A percentile compares a stretch with the other conserved stretches of the same genome.
Conservation (phyloP, 1,284 basidiomycete species). For the Lignosus rhinocerotis region DNA sequence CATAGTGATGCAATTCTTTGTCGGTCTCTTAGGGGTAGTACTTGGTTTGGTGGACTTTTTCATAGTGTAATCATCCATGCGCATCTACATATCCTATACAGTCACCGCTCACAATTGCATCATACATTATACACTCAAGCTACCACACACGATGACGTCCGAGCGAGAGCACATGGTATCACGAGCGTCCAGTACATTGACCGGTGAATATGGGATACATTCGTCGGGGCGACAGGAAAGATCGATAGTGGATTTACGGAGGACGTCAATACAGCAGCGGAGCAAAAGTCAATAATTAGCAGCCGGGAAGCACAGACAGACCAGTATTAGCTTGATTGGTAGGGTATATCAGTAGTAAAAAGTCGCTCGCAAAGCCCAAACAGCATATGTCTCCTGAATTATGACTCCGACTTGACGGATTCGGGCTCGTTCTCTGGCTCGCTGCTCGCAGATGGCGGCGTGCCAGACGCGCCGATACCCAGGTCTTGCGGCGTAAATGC, state of each 20-base stretch:
- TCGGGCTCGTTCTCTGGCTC: constrained; percentile 55
- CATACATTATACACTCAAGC: not conserved
- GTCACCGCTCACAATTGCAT: constrained; percentile 20
- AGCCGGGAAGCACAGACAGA: constrained; percentile 25
- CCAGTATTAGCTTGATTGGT: constrained; percentile 23
- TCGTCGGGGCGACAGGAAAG: constrained; percentile 23
- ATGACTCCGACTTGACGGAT: constrained; percentile 47
- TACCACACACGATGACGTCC: not conserved
- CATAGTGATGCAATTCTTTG: constrained; percentile 19
- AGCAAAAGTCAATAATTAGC: constrained; percentile 33
- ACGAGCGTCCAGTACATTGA: constrained; percentile 18
- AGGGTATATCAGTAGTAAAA: constrained; percentile 19
- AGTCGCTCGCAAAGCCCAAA: constrained; percentile 25
- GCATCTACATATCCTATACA: constrained; percentile 23
- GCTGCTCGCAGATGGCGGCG: constrained; percentile 43
- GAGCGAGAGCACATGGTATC: constrained; percentile 11
- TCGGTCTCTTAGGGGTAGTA: constrained; percentile 17
- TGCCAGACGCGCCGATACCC: constrained; percentile 53
- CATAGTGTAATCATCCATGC: constrained; percentile 24
- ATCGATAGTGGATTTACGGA: constrained; percentile 13
- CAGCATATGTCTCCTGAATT: constrained; percentile 12
- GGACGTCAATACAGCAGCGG: constrained; percentile 28
- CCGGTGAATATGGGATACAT: constrained; percentile 24
- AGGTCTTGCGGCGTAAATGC: constrained; percentile 67
- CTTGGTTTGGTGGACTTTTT: constrained; percentile 14